phyloP scores from a whole-genome alignment of 768 basidiomycete species.

The Ramaria sp. region DNA sequence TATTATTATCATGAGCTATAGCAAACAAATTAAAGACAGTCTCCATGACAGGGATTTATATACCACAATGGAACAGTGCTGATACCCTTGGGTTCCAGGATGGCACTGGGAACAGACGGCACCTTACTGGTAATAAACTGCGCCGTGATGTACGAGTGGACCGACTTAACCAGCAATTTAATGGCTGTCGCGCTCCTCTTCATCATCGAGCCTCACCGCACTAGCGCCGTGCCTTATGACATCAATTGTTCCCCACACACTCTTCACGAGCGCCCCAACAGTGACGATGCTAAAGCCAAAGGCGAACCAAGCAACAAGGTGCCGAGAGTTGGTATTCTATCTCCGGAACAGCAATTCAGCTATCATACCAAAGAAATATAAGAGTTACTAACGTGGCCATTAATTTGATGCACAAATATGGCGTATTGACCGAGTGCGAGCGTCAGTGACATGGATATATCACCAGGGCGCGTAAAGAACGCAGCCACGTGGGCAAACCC shows the following conservation, averaged over 20 bases:
- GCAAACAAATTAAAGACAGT: too few relatives aligned
- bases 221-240: conserved; percentile 5
- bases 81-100: too few relatives aligned
- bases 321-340: conserved; percentile 3
- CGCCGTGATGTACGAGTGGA: too few relatives aligned
- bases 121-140: too few relatives aligned
- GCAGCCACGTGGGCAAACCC: conserved; percentile 2
- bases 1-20: too few relatives aligned
- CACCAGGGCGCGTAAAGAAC: conserved; percentile 3
- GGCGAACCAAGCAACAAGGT: conserved; percentile 8
- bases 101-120: too few relatives aligned
- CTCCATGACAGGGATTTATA: too few relatives aligned
- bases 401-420: conserved; percentile 8
- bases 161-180: too few relatives aligned
- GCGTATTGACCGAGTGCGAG: conserved; percentile 7
- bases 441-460: conserved; percentile 5
- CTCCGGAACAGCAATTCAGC: not conserved
- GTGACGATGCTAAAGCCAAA: conserved; percentile 4
- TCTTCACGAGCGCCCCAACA: conserved; percentile 1
- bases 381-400: not conserved
- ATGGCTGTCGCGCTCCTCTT: not conserved
- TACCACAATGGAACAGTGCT: too few relatives aligned
- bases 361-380: not conserved
- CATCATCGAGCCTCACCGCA: conserved; percentile 3
- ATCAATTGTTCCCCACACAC: conserved; percentile 2